Base-by-base conservation (phyloP, 164 flowering plant genomes). In the Cinnamomum micranthum region DNA sequence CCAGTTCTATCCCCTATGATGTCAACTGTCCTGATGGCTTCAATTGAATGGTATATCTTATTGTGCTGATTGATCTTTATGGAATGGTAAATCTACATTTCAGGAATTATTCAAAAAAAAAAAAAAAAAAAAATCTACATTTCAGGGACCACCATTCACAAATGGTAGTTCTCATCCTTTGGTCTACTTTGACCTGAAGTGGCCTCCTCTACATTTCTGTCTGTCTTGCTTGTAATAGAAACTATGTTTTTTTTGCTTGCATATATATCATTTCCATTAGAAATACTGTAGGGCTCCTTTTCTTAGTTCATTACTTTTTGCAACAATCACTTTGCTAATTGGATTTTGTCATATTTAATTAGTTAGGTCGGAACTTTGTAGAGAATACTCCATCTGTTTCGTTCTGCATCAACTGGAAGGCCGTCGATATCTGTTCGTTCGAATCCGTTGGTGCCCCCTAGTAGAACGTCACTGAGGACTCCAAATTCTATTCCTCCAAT, bases 321-420 rank as follows among this genome's bases (percentile, higher is more conserved):
- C 47, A 41, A 41, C 47, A 33, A 63, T 74, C 28, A 27, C 70
- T 73, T 58, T 41, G 65, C 80, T 87, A 71, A 86, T 76, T 77
- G 58, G 70, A 63, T 68, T 75, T 69, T 78, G 71, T 82, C 73
- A 24, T 78, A 55, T 73, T 84, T 81, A 65, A 90, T 88, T 89
- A 96, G 99, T 86, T 91, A 89, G 99, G 95, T 90, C 88, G 95
- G 87, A 94, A 87, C 90, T 84, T 85, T 83, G 85, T 85, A 71
- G 97, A 94, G 74, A 85, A 85, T 74, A 78, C 82, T 76, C 75
- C 90, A 62, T 62, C 93, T 0, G 89, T 83, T n/a, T 79, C 93
- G 97, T 31, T 96, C 99, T 10, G 76, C 97, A 41, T 96, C 97
- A 60, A 81, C 98, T 69, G 99, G 98, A 72, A 86, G 98, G 82